Evolutionary conservation across 2,329 filamentous ascomycete genomes (phyloP).

Genomic region (Aulographum hederae): DNA sequence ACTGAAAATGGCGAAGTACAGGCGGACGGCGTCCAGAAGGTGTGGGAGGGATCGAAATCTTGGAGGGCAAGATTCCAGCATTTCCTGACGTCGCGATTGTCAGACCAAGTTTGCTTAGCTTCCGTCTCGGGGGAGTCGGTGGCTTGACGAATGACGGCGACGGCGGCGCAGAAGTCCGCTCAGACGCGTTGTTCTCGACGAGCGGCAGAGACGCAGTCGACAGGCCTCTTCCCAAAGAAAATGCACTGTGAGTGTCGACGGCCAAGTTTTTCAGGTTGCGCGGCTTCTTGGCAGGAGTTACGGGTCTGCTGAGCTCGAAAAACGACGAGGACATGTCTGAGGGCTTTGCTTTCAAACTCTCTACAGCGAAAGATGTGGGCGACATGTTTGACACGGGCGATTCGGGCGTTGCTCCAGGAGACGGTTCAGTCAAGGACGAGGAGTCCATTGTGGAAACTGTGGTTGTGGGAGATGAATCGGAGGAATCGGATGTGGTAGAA

Average conservation of each 20-base stretch:
- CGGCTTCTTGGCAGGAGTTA: slow-evolving; percentile 43
- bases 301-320: slow-evolving; percentile 29
- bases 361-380: slow-evolving; percentile 47
- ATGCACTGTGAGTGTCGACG: slow-evolving; percentile 44
- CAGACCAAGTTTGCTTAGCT: slow-evolving; percentile 56
- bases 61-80: slow-evolving; percentile 40
- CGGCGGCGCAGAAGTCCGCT: slow-evolving; percentile 39
- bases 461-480: slow-evolving; percentile 87
- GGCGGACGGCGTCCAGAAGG: slow-evolving; percentile 32
- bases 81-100: slow-evolving; percentile 46
- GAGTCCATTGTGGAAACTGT: slow-evolving; percentile 87
- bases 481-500: slow-evolving; percentile 55
- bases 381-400: slow-evolving; percentile 63
- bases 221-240: slow-evolving; percentile 26
- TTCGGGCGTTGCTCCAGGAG: slow-evolving; percentile 81
- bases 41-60: slow-evolving; percentile 38
- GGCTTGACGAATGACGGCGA: slow-evolving; percentile 71
- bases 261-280: slow-evolving; percentile 74
- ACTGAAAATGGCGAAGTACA: slow-evolving; percentile 40
- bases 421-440: slow-evolving; percentile 74
- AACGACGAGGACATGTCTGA: slow-evolving; percentile 34
- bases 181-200: slow-evolving; percentile 9
- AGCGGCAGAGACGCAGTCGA: slow-evolving; percentile 31
- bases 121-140: slow-evolving; percentile 47
- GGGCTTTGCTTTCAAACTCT: slow-evolving; percentile 18